These are phyloP conservation scores for Cucurbita ficifolia DNA, from an alignment of 306 rosid genomes.

Conservation along the genomic window DNA sequence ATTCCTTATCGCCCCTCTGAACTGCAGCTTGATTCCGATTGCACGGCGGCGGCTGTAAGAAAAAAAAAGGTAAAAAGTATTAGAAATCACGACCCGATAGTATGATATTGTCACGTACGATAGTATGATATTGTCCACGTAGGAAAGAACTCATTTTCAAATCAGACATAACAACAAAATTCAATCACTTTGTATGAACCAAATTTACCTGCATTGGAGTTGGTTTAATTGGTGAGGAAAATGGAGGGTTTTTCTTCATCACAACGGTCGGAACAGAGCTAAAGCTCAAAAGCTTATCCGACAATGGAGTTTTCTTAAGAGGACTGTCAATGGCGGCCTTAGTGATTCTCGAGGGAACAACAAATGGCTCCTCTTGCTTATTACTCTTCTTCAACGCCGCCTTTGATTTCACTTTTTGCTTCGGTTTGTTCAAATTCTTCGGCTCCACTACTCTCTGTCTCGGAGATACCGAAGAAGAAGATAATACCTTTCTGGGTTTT, in stretches of 20 bases:
- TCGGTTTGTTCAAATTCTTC: constrained; percentile 19
- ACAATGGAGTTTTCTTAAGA: constrained; percentile 34
- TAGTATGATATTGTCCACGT: no score
- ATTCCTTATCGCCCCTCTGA: constrained; percentile 25
- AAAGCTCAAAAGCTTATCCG: constrained; percentile 34
- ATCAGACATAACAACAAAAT: not conserved
- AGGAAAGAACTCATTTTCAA: no score
- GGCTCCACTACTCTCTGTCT: constrained; percentile 32
- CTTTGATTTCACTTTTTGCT: constrained; percentile 17
- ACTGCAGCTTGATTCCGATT: constrained; percentile 14
- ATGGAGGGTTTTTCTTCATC: constrained; percentile 25
- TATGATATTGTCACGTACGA: no score
- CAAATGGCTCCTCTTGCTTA: constrained; percentile 62
- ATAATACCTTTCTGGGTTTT: not conserved
- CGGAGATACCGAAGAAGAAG: constrained; percentile 11
- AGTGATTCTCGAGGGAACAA: constrained; percentile 29
- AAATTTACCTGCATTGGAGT: constrained; percentile 26
- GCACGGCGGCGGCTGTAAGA: not conserved
- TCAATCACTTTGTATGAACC: not conserved
- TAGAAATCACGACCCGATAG: not conserved
- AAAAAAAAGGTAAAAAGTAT: not conserved
- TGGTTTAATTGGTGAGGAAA: constrained; percentile 15
- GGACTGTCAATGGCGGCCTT: constrained; percentile 15
- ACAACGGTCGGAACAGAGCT: constrained; percentile 28
- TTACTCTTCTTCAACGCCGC: constrained; percentile 24